Percentiles rank a stretch among this genome's conserved stretches.
phyloP scores from a whole-genome alignment of 495 filamentous ascomycete genomes.

The Daldinia loculata region DNA sequence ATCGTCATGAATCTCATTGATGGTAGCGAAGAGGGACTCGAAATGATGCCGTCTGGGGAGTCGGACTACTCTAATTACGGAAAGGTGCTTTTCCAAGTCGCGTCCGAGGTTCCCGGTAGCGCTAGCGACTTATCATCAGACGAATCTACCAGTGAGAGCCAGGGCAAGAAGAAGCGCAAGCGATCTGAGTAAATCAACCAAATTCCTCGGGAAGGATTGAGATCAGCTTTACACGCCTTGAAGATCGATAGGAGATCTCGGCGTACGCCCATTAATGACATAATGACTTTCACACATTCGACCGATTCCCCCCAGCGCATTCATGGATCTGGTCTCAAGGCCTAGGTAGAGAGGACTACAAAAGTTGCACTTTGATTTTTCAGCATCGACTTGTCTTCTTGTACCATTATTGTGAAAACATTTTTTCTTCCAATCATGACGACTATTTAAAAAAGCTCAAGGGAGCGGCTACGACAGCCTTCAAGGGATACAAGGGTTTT shows the following conservation, averaged over 20 bases:
- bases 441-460: constrained; percentile 32
- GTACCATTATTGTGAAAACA: constrained; percentile 50
- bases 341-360: constrained; percentile 45
- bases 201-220: constrained; percentile 24
- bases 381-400: constrained; percentile 48
- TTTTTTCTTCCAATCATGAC: constrained; percentile 42
- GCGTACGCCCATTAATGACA: constrained; percentile 40
- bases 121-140: constrained; percentile 61
- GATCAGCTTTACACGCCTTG: constrained; percentile 22
- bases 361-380: constrained; percentile 50
- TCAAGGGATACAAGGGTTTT: constrained; percentile 36
- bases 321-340: constrained; percentile 30
- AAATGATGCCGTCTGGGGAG: constrained; percentile 59
- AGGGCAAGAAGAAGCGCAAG: constrained; percentile 80
- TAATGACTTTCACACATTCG: constrained; percentile 41
- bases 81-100: constrained; percentile 77
- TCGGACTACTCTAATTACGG: constrained; percentile 71
- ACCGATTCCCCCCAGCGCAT: constrained; percentile 16
- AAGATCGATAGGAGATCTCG: constrained; percentile 22
- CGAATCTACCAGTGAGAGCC: constrained; percentile 61
- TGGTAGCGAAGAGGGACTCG: constrained; percentile 60
- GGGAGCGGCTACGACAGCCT: constrained; percentile 37
- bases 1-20: constrained; percentile 90
- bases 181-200: constrained; percentile 58
- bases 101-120: constrained; percentile 71